phyloP scores from a whole-genome alignment of 768 basidiomycete species.

The Kwoniella sp. region DNA sequence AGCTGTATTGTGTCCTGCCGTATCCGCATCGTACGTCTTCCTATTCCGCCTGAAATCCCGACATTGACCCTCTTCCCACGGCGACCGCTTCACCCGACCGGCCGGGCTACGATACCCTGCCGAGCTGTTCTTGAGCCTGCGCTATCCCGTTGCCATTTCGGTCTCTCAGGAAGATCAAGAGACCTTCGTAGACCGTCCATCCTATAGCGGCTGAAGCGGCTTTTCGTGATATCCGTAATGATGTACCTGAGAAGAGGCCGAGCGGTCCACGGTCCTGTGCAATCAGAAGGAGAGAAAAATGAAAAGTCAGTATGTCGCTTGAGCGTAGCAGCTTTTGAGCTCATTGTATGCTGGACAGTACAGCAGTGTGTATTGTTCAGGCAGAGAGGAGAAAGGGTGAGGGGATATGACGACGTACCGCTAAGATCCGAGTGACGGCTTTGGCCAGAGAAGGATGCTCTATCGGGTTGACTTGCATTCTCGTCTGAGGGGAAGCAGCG shows the following conservation, averaged over 20 bases:
- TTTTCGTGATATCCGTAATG: constrained; percentile 80
- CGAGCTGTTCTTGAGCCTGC: neutral
- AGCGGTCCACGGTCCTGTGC: constrained; percentile 72
- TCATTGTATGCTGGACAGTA: too few species aligned
- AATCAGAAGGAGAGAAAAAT: neutral
- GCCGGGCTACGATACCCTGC: neutral
- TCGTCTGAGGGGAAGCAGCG: constrained; percentile 63
- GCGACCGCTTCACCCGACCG: neutral
- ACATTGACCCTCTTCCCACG: neutral
- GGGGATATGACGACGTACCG: constrained; percentile 63
- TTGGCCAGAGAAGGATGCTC: constrained; percentile 72
- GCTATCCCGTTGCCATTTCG: constrained; percentile 3
- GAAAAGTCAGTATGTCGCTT: too few species aligned
- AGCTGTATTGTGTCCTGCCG: too few species aligned
- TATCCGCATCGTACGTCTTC: too few species aligned
- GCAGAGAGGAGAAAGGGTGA: too few species aligned
- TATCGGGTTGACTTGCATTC: constrained; percentile 85
- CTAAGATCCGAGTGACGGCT: constrained; percentile 70
- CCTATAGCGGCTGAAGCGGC: constrained; percentile 85
- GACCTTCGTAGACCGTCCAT: constrained; percentile 81
- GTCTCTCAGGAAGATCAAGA: constrained; percentile 52
- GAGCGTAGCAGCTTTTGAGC: too few species aligned
- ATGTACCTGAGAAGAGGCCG: constrained; percentile 85
- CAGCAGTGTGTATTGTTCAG: too few species aligned
- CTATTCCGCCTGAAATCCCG: too few species aligned